Conservation (phyloP, 2,329 filamentous ascomycete species). For the Simplicillium sp. region DNA sequence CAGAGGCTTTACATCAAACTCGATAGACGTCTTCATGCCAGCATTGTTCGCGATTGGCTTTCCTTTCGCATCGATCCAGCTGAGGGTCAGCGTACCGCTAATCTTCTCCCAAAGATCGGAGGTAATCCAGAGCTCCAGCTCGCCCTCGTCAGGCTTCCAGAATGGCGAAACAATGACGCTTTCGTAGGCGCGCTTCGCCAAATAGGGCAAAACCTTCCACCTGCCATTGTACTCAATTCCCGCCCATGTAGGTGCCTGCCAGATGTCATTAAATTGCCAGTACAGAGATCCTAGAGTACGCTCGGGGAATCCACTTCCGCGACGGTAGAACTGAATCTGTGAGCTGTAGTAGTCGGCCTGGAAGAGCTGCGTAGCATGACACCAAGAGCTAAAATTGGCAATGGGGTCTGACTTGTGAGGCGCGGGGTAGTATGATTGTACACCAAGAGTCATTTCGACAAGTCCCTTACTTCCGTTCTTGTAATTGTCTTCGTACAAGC, state of each 20-base stretch:
- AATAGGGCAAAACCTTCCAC: constrained; percentile 54
- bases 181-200: constrained; percentile 46
- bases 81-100: constrained; percentile 5
- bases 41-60: constrained; percentile 6
- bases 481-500: not conserved
- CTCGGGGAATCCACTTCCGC: constrained; percentile 46
- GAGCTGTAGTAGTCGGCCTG: constrained; percentile 53
- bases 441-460: constrained; percentile 49
- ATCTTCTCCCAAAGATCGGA: constrained; percentile 10
- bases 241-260: constrained; percentile 56
- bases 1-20: constrained; percentile 8
- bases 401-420: constrained; percentile 41
- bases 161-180: constrained; percentile 50
- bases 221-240: constrained; percentile 53
- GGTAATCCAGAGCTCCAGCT: constrained; percentile 33
- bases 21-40: constrained; percentile 2
- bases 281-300: constrained; percentile 51
- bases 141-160: constrained; percentile 38
- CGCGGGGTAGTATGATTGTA: constrained; percentile 44
- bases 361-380: constrained; percentile 52
- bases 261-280: constrained; percentile 58
- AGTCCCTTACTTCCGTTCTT: constrained; percentile 22
- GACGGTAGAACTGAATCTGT: constrained; percentile 52
- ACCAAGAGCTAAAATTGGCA: constrained; percentile 54
- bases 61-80: constrained; percentile 8